These are phyloP conservation scores for Tylopilus felleus DNA, from an alignment of 768 basidiomycete species.

Conservation along the genomic window DNA sequence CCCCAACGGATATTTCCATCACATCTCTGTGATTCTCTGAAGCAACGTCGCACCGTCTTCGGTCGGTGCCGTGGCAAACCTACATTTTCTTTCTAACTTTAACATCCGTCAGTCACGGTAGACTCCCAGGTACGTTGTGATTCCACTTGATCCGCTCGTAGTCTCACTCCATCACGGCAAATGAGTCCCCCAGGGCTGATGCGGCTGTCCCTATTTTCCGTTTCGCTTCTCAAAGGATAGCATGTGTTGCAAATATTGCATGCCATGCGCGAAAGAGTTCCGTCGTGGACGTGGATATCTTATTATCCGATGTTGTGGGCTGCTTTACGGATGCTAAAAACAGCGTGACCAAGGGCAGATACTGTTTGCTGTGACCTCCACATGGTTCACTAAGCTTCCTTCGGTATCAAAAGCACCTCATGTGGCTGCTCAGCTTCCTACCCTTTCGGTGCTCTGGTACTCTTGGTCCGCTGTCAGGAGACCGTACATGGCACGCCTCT, in stretches of 20 bases:
- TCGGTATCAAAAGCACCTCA: background rate
- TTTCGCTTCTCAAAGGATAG: background rate
- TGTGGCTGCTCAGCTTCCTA: background rate
- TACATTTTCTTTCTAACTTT: no score
- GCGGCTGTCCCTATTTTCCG: background rate
- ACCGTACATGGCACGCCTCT: background rate
- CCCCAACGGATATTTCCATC: no score
- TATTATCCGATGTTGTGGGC: no score
- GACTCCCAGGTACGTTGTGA: no score
- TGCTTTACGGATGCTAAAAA: background rate
- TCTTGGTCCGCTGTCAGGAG: background rate
- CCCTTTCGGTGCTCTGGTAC: background rate
- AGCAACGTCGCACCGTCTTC: no score
- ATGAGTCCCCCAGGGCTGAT: no score
- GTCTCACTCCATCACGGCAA: no score
- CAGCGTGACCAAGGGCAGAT: background rate
- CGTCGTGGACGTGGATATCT: background rate
- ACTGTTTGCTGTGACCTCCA: background rate
- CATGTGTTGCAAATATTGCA: background rate
- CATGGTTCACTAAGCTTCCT: background rate
- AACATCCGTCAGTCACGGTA: no score
- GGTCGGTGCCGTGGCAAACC: no score
- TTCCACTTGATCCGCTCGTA: no score
- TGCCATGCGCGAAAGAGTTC: background rate
- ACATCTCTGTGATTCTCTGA: no score